phyloP scores from a whole-genome alignment of 371 early-diverging fungal genomes.

The Umbelopsis sp. region DNA sequence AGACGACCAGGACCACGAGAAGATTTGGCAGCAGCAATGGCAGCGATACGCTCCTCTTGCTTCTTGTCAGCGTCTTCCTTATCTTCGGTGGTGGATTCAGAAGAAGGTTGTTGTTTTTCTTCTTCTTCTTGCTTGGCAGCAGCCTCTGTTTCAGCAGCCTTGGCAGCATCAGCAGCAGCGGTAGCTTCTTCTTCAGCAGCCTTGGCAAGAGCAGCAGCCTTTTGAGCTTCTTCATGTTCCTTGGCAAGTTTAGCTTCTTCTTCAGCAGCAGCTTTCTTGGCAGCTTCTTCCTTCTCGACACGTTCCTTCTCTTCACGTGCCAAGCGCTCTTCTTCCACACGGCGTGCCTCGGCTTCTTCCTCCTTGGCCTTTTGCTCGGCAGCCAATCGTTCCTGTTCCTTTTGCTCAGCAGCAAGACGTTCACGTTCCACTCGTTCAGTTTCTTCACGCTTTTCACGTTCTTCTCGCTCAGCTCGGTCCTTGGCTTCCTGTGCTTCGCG shows the following conservation, averaged over 20 bases:
- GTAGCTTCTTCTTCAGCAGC: slow-evolving; percentile 25
- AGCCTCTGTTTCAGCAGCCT: slow-evolving; percentile 13
- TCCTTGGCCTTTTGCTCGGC: slow-evolving; percentile 34
- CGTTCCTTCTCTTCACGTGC: slow-evolving; percentile 45
- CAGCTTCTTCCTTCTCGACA: slow-evolving; percentile 42
- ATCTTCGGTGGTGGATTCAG: slow-evolving; percentile 29
- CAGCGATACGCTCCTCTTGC: slow-evolving; percentile 36
- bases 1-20: slow-evolving; percentile 39
- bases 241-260: slow-evolving; percentile 33
- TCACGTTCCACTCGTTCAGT: slow-evolving; percentile 25
- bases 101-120: slow-evolving; percentile 12
- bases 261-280: slow-evolving; percentile 35
- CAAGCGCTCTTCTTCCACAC: slow-evolving; percentile 38
- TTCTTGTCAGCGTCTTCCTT: slow-evolving; percentile 25
- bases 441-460: slow-evolving; percentile 34
- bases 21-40: slow-evolving; percentile 41
- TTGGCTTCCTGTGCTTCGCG: slow-evolving; percentile 48
- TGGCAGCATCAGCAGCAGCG: slow-evolving; percentile 22
- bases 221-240: background rate
- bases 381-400: slow-evolving; percentile 23
- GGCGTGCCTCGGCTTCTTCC: slow-evolving; percentile 36
- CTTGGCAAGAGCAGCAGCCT: slow-evolving; percentile 17
- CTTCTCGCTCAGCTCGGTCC: slow-evolving; percentile 33
- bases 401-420: slow-evolving; percentile 37
- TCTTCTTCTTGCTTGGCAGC: slow-evolving; percentile 21